Percentiles rank a stretch among this genome's conserved stretches.
Conservation (phyloP, 495 filamentous ascomycete species). For the Bathelium albidoporum region DNA sequence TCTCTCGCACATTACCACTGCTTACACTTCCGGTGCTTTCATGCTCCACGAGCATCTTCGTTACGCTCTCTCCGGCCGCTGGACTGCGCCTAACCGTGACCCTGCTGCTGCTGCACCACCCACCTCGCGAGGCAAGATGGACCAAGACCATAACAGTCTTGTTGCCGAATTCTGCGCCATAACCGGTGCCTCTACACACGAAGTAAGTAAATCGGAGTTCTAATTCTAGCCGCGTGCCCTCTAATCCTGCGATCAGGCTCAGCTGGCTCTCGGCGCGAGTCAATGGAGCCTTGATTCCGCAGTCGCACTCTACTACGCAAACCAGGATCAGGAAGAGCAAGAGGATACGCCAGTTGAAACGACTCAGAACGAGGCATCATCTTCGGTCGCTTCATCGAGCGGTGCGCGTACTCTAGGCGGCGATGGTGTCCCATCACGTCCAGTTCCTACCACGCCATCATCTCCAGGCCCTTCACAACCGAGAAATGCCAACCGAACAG, state of each 20-base stretch:
- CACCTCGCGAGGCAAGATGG: slow-evolving; percentile 31
- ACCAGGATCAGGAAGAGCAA: slow-evolving; percentile 46
- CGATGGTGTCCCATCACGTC: slow-evolving; percentile 17
- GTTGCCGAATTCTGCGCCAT: slow-evolving; percentile 65
- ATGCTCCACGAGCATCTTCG: not conserved
- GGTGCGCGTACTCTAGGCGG: slow-evolving; percentile 33
- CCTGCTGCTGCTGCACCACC: not conserved
- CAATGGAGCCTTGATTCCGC: slow-evolving; percentile 62
- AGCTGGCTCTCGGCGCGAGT: slow-evolving; percentile 55
- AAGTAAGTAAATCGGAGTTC: slow-evolving; percentile 42
- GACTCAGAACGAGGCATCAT: slow-evolving; percentile 2
- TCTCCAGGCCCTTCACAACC: not conserved
- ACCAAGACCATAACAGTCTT: slow-evolving; percentile 52
- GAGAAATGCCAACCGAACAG: slow-evolving; percentile 17
- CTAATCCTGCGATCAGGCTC: slow-evolving; percentile 44
- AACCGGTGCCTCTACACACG: slow-evolving; percentile 52
- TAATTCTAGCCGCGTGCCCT: not conserved
- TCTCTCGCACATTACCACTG: not conserved
- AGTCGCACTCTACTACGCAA: slow-evolving; percentile 57
- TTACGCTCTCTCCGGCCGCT: slow-evolving; percentile 1
- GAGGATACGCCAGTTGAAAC: slow-evolving; percentile 17
- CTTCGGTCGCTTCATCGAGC: slow-evolving; percentile 10
- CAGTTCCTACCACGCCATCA: slow-evolving; percentile 12
- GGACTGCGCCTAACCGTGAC: not conserved
- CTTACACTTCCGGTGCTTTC: not conserved